phyloP scores from a whole-genome alignment of 2,329 filamentous ascomycete species.

The Neofusicoccum ribis region DNA sequence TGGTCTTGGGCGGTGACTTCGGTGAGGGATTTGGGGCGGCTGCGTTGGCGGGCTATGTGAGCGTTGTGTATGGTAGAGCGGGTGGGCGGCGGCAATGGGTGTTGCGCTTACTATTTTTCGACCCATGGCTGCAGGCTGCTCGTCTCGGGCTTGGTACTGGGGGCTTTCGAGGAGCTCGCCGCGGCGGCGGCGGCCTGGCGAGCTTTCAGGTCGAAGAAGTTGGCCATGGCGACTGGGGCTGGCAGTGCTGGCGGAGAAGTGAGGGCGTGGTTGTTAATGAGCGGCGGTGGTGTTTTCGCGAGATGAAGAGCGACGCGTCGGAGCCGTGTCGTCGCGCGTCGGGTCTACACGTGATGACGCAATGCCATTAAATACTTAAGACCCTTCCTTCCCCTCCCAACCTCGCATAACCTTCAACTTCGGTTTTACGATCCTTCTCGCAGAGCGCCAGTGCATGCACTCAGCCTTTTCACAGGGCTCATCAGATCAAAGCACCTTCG shows the following conservation, averaged over 20 bases:
- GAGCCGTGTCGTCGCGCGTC: constrained; percentile 6
- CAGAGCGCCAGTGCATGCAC: too few relatives aligned
- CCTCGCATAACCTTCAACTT: too few relatives aligned
- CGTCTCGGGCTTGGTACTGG: constrained; percentile 61
- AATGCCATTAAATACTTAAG: not conserved
- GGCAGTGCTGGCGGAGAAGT: not conserved
- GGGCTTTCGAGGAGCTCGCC: constrained; percentile 65
- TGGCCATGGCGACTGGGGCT: constrained; percentile 62
- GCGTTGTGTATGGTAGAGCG: not conserved
- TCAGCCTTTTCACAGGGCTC: too few relatives aligned
- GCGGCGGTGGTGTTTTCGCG: constrained; percentile 2
- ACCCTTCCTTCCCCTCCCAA: too few relatives aligned
- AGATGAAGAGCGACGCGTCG: constrained; percentile 1
- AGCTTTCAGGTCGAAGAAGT: constrained; percentile 95
- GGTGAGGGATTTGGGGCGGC: constrained; percentile 87
- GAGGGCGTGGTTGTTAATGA: not conserved
- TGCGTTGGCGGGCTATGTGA: constrained; percentile 43
- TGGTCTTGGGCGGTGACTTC: constrained; percentile 98
- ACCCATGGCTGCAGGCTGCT: constrained; percentile 87
- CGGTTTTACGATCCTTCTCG: too few relatives aligned
- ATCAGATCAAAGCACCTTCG: too few relatives aligned
- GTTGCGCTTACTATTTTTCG: constrained; percentile 81
- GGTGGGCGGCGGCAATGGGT: not conserved
- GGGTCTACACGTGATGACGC: constrained; percentile 15
- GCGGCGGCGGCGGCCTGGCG: constrained; percentile 73